Evolutionary conservation across 192 early-diverging fungal genomes (phyloP).

Genomic region (Gamsiella multidivaricata): DNA sequence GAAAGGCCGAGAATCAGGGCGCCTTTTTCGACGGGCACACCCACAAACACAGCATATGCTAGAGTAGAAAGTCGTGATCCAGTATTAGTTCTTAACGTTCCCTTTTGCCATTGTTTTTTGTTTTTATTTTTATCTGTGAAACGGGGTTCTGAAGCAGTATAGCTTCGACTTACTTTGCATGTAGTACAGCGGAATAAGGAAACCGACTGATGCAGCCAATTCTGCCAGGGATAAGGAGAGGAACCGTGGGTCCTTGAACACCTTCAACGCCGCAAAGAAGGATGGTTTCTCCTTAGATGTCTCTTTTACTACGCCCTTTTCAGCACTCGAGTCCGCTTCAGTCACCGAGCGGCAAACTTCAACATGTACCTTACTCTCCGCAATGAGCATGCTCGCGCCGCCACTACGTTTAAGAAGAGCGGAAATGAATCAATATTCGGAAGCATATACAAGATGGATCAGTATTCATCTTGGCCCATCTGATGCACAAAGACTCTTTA

Average conservation of each 20-base stretch:
- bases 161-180: conserved; percentile 55
- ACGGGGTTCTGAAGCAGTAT: no score
- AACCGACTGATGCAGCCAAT: conserved; percentile 54
- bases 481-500: no score
- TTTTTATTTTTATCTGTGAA: no score
- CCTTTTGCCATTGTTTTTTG: no score
- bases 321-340: neutral
- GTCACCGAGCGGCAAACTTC: neutral
- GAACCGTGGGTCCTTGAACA: conserved; percentile 53
- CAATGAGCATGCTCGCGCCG: conserved; percentile 49
- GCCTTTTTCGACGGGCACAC: conserved; percentile 64
- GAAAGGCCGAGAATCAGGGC: conserved; percentile 72
- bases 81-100: no score
- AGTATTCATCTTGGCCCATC: neutral
- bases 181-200: conserved; percentile 60
- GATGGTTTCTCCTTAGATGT: conserved; percentile 7
- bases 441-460: neutral
- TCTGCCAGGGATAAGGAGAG: conserved; percentile 41
- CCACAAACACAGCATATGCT: conserved; percentile 68
- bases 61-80: neutral
- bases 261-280: conserved; percentile 32
- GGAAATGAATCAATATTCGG: neutral
- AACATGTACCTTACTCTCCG: conserved; percentile 27
- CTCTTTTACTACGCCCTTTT: neutral
- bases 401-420: conserved; percentile 40